Evolutionary conservation across 2,329 filamentous ascomycete genomes (phyloP).

Genomic region (Diplodia scrobiculata): DNA sequence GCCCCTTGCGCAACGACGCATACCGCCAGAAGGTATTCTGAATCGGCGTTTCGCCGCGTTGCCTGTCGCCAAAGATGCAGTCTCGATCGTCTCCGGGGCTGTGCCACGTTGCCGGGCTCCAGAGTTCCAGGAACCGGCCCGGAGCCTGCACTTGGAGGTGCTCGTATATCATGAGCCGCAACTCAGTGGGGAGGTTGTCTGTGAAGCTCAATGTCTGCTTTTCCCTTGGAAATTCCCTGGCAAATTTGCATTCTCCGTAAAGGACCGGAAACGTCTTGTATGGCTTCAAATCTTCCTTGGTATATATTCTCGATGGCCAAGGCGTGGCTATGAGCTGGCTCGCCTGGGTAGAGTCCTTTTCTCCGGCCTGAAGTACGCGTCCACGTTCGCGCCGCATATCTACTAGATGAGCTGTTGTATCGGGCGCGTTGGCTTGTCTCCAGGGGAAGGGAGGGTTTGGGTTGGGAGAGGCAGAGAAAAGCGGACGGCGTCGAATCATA

Average conservation of each 20-base stretch:
- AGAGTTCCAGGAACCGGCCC: not conserved
- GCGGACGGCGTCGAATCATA: too few species aligned
- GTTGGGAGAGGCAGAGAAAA: too few species aligned
- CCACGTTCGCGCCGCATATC: not conserved
- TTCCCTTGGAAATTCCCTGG: not conserved
- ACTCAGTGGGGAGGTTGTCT: slow-evolving; percentile 12
- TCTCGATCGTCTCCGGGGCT: not conserved
- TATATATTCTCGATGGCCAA: not conserved
- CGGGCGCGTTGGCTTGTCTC: too few species aligned
- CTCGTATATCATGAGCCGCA: slow-evolving; percentile 22
- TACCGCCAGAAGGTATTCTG: not conserved
- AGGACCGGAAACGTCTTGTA: not conserved
- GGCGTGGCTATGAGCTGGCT: not conserved
- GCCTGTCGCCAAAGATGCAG: not conserved
- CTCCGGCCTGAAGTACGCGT: not conserved
- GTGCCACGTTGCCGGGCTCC: not conserved
- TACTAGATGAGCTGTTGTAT: not conserved
- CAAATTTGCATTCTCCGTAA: not conserved
- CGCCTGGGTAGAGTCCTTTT: not conserved
- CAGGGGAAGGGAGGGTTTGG: too few species aligned
- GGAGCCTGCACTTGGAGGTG: not conserved
- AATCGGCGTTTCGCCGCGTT: not conserved
- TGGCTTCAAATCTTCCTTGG: not conserved
- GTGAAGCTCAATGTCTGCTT: slow-evolving; percentile 20
- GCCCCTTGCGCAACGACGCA: not conserved